Evolutionary conservation across 2,329 filamentous ascomycete species (phyloP).

Genomic region (Xylaria sp.): DNA sequence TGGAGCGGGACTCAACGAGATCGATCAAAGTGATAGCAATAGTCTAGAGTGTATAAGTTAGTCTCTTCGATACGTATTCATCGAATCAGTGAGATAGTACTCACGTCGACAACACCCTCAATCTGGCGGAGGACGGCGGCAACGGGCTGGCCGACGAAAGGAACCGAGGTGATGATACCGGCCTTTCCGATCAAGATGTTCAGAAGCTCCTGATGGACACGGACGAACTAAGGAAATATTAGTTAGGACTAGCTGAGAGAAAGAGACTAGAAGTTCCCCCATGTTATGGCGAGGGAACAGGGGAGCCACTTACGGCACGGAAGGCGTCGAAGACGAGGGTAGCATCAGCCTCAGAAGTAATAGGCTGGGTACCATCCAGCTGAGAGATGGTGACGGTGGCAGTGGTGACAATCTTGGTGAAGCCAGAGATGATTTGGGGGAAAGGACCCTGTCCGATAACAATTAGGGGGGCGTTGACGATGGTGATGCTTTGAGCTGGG

Average conservation of each 20-base stretch:
- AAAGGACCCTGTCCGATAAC: conserved; percentile 20
- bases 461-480: conserved; percentile 21
- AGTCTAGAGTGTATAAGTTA: conserved; percentile 2
- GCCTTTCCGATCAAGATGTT: conserved; percentile 27
- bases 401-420: conserved; percentile 22
- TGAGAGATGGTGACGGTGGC: not conserved
- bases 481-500: conserved; percentile 22
- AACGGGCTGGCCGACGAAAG: conserved; percentile 20
- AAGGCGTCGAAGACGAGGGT: conserved; percentile 21
- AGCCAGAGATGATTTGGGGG: conserved; percentile 13
- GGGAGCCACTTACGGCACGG: conserved; percentile 13
- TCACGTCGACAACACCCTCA: conserved; percentile 25
- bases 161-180: conserved; percentile 13
- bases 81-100: not conserved
- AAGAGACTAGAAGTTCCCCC: not conserved
- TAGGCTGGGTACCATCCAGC: not conserved
- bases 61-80: not conserved
- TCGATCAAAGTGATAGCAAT: conserved; percentile 16
- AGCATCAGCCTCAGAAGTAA: conserved; percentile 14
- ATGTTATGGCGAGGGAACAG: no score
- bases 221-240: conserved; percentile 11
- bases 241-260: not conserved
- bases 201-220: conserved; percentile 19
- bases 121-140: conserved; percentile 17
- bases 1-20: not conserved